These are phyloP conservation scores for Cymbopogon flexuosus DNA, from an alignment of 202 grass and related monocot species.

Conservation along the genomic window DNA sequence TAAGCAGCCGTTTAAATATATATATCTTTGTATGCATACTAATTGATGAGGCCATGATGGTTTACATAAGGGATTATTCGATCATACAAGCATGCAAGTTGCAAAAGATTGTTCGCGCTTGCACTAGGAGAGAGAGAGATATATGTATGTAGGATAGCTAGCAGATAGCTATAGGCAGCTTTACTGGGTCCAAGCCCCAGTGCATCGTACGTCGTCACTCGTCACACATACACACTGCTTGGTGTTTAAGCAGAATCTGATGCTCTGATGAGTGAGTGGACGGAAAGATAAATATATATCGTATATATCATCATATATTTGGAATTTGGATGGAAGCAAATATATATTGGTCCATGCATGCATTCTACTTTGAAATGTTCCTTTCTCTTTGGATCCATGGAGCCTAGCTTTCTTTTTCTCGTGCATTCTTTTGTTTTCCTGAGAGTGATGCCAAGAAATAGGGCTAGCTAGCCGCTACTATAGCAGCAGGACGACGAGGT, in stretches of 20 bases:
- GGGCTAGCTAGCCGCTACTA: background rate
- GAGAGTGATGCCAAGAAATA: conserved; percentile 3
- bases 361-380: conserved; percentile 44
- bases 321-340: conserved; percentile 15
- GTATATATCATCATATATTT: background rate
- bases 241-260: conserved; percentile 98
- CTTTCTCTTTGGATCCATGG: conserved; percentile 35
- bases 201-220: background rate
- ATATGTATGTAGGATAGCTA: conserved; percentile 19
- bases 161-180: conserved; percentile 10
- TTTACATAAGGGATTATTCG: background rate
- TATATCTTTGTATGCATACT: background rate
- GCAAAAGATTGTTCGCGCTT: conserved; percentile 51
- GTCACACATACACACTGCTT: conserved; percentile 41
- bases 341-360: conserved; percentile 25
- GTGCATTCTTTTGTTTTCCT: conserved; percentile 32
- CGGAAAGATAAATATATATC: conserved; percentile 9
- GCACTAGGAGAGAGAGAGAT: conserved; percentile 1
- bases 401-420: background rate
- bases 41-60: background rate
- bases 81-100: conserved; percentile 24
- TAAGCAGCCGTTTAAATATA: background rate
- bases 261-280: conserved; percentile 43
- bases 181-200: background rate
- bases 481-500: too few relatives aligned